Conservation (phyloP, 495 filamentous ascomycete genomes). For the Penicillium macrosclerotiorum region DNA sequence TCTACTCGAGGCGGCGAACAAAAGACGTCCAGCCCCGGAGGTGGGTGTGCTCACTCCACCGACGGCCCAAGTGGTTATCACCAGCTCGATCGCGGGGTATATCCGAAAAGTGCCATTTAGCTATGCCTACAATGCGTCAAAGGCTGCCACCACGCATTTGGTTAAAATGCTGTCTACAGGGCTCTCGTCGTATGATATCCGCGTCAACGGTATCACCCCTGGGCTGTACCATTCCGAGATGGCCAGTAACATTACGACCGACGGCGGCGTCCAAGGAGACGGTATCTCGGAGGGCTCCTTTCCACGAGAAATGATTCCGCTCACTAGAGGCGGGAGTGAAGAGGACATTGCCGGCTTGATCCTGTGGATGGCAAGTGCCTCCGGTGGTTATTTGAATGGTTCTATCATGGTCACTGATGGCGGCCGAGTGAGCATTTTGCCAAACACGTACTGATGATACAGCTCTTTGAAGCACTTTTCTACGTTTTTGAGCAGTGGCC, state of each 20-base stretch:
- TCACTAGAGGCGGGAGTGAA: conserved; percentile 49
- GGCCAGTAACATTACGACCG: conserved; percentile 37
- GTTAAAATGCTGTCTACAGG: conserved; percentile 58
- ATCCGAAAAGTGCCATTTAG: conserved; percentile 54
- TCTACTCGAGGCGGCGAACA: conserved; percentile 62
- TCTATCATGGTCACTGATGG: conserved; percentile 58
- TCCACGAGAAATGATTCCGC: conserved; percentile 46
- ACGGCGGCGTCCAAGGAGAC: conserved; percentile 13
- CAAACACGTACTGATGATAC: conserved; percentile 41
- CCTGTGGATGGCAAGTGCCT: conserved; percentile 60
- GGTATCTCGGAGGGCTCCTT: conserved; percentile 43
- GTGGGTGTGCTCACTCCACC: conserved; percentile 42
- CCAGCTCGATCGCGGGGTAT: conserved; percentile 60
- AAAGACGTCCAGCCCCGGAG: conserved; percentile 33
- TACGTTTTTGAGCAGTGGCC: too few relatives aligned
- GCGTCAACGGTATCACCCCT: conserved; percentile 64
- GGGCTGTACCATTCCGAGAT: conserved; percentile 66
- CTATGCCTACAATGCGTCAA: conserved; percentile 62
- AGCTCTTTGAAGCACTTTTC: not conserved
- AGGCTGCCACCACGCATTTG: conserved; percentile 62
- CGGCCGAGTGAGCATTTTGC: conserved; percentile 50
- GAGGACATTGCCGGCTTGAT: conserved; percentile 65
- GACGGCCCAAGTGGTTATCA: conserved; percentile 62
- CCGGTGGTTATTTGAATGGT: conserved; percentile 61
- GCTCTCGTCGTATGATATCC: conserved; percentile 57